Evolutionary conservation across 176 grass and related monocot species (phyloP).

Genomic region (Eleusine coracana): DNA sequence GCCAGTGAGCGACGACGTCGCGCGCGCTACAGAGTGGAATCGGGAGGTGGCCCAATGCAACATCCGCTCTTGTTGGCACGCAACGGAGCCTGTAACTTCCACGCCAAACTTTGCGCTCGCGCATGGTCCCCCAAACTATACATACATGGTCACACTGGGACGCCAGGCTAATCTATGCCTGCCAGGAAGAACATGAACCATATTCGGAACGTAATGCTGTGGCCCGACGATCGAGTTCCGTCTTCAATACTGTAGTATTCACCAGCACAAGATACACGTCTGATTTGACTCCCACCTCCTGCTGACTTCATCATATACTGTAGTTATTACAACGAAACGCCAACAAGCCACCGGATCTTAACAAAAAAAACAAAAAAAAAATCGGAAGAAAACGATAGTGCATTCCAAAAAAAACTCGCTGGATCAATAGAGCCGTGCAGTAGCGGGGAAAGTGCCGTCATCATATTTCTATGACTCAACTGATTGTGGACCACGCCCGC

Average conservation of each 20-base stretch:
- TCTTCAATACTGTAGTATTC: too few relatives aligned
- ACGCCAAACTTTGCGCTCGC: slow-evolving; percentile 22
- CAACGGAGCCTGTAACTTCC: slow-evolving; percentile 38
- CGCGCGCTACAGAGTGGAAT: slow-evolving; percentile 13
- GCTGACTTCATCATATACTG: too few relatives aligned
- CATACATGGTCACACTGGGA: not conserved
- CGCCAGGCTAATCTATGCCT: not conserved
- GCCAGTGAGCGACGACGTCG: not conserved
- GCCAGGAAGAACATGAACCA: not conserved
- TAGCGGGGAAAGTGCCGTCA: not conserved
- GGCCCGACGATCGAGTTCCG: too few relatives aligned
- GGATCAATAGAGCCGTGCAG: slow-evolving; percentile 22
- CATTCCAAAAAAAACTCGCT: not conserved
- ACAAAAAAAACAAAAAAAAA: not conserved
- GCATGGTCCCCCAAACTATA: slow-evolving; percentile 31
- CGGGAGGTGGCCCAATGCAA: not conserved
- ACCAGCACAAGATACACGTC: not conserved
- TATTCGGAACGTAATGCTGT: too few relatives aligned
- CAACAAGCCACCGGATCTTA: not conserved
- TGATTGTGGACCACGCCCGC: slow-evolving; percentile 20
- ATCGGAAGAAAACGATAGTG: not conserved
- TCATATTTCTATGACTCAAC: slow-evolving; percentile 41
- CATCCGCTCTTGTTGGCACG: not conserved
- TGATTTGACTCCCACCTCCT: too few relatives aligned
- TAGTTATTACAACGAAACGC: too few relatives aligned